These are phyloP conservation scores for Psilocybe cubensis DNA, from an alignment of 768 basidiomycete genomes.

Conservation along the genomic window DNA sequence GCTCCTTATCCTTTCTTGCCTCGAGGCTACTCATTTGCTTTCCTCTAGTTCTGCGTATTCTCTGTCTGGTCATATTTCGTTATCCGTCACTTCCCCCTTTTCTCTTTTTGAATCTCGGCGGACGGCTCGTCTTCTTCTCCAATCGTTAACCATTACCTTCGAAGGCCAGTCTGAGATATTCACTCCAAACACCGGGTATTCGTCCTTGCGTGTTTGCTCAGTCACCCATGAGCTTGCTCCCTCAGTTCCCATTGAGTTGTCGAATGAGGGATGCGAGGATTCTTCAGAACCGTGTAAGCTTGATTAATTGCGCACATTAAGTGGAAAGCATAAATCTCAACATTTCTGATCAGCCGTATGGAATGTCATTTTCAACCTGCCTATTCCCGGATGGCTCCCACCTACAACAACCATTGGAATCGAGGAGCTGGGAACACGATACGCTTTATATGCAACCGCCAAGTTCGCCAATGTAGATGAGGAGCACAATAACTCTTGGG, in stretches of 20 bases:
- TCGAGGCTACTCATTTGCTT: slow-evolving; percentile 1
- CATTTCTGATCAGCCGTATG: slow-evolving; percentile 46
- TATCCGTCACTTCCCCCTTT: slow-evolving; percentile 61
- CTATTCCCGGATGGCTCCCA: slow-evolving; percentile 92
- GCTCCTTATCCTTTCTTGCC: slow-evolving; percentile 24
- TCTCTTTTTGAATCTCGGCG: slow-evolving; percentile 60
- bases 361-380: slow-evolving; percentile 81
- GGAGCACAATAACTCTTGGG: slow-evolving; percentile 38
- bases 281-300: slow-evolving; percentile 51
- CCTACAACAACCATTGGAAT: slow-evolving; percentile 54
- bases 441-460: slow-evolving; percentile 69
- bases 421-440: slow-evolving; percentile 60
- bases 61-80: slow-evolving; percentile 77
- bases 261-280: slow-evolving; percentile 67
- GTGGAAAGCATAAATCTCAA: slow-evolving; percentile 1
- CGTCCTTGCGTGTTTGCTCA: slow-evolving; percentile 67
- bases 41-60: slow-evolving; percentile 80
- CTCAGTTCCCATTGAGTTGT: slow-evolving; percentile 58
- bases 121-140: slow-evolving; percentile 56
- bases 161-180: slow-evolving; percentile 86
- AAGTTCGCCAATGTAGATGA: slow-evolving; percentile 56
- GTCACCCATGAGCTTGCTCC: slow-evolving; percentile 65
- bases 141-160: slow-evolving; percentile 75
- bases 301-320: slow-evolving; percentile 10
- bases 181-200: slow-evolving; percentile 67